These are phyloP conservation scores for Monilinia vaccinii-corymbosi DNA, from an alignment of 2,329 filamentous ascomycete species.

Conservation along the genomic window DNA sequence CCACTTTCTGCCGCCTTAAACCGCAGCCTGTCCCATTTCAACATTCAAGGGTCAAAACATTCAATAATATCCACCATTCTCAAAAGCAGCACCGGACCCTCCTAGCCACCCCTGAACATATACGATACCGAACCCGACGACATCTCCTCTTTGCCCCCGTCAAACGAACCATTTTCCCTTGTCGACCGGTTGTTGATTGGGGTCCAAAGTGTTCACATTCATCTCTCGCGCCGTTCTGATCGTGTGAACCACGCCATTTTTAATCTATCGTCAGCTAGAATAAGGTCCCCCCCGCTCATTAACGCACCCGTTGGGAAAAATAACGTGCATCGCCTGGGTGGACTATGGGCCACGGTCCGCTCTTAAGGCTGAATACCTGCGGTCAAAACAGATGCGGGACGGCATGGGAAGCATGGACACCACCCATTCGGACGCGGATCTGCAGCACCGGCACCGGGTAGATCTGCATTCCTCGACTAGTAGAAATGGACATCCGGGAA, in stretches of 20 bases:
- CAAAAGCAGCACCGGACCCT: conserved; percentile 4
- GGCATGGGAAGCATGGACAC: conserved; percentile 1
- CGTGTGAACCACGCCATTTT: not conserved
- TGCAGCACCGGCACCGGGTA: not conserved
- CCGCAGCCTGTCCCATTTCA: not conserved
- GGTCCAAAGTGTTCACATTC: not conserved
- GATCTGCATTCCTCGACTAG: not conserved
- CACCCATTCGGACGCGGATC: not conserved
- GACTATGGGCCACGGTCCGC: conserved; percentile 1
- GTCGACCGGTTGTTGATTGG: not conserved
- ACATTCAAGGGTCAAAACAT: not conserved
- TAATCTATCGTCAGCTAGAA: not conserved
- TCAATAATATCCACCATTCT: not conserved
- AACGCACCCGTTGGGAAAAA: not conserved
- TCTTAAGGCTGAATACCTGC: not conserved
- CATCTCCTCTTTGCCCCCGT: not conserved
- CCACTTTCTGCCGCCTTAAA: not conserved
- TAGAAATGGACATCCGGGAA: not conserved
- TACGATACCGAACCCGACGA: conserved; percentile 6
- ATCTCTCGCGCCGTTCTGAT: not conserved
- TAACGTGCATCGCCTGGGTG: not conserved
- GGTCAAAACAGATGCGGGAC: not conserved
- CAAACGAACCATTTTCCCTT: not conserved
- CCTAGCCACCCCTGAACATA: conserved; percentile 3
- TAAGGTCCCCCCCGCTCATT: not conserved